These are phyloP conservation scores for Atkinsonella texensis DNA, from an alignment of 2,329 filamentous ascomycete genomes.

Conservation along the genomic window DNA sequence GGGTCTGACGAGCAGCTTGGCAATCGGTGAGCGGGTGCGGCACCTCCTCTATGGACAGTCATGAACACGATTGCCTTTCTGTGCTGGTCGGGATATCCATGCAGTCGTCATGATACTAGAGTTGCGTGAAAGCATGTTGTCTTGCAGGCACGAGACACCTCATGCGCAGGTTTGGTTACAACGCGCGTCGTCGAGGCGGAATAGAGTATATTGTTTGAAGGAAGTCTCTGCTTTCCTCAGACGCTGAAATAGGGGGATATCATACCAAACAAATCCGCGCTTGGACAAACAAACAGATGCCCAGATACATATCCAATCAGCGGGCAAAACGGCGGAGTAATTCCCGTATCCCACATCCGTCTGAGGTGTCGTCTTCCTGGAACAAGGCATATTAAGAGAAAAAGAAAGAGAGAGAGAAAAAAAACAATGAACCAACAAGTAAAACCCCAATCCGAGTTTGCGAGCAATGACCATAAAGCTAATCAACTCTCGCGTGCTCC, in stretches of 20 bases:
- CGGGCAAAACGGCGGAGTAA: background rate
- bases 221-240: background rate
- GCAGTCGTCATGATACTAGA: too few species aligned
- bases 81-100: too few species aligned
- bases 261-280: background rate
- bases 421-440: background rate
- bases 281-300: background rate
- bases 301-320: background rate
- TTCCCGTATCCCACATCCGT: background rate
- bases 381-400: background rate
- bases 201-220: background rate
- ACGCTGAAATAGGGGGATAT: background rate
- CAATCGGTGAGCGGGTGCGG: conserved; percentile 68
- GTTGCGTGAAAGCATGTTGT: background rate
- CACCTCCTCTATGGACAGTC: conserved; percentile 31
- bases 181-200: background rate
- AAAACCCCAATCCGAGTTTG: background rate
- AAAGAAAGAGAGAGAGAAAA: conserved; percentile 1
- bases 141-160: background rate
- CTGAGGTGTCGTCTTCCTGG: background rate
- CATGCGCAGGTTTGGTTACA: background rate
- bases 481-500: conserved; percentile 3
- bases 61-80: background rate
- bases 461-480: background rate
- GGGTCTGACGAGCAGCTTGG: conserved; percentile 74